Evolutionary conservation across 208 protist species (phyloP), one percentile per base, ranked within the genome.

Genomic region (Herpetomonas samuelpessoai): DNA sequence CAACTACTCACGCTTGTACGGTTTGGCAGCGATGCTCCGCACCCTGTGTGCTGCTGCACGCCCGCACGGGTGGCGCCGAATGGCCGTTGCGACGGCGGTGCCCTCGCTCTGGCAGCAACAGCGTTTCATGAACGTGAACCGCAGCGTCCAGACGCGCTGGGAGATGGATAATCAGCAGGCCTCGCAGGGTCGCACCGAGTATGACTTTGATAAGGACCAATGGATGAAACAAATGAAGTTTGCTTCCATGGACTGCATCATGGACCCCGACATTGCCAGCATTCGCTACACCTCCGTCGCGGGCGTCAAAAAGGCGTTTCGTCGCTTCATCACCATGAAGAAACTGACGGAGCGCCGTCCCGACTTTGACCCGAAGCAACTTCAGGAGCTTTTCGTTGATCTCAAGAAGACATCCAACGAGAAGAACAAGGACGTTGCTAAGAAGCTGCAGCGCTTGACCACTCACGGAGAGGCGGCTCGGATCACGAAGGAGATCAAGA

Each of bases 201-300:
- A 96, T 59, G 90, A 96, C 74, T 91, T 96, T 63, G 90, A 96
- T 66, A 92, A 92, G 74, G 86, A 96, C 55, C 83, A 96, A 68
- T 96, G 90, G 86, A 87, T 83, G 63, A 96, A 96, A 59, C 86
- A 96, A 65, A 96, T 96, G 90, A 74, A 77, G n/a, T 90, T 93
- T 71, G 84, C 79, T 18, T 91, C 86, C 4, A 93, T 96, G 90
- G 90, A 96, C 60, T 96, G 90, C 71, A 93, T 96, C 62, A 91
- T 96, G 79, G 84, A 96, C 69, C 90, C 90, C 18, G 80, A 91
- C 67, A 89, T 96, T 46, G 75, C 71, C 2, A 78, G 83, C 26
- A 91, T 96, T 44, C 75, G 78, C 50, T 93, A 92, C 71, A 93
- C 82, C 19, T 92, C 86, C 6, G 12, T 93, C 21, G 24, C 56